Base-by-base conservation (phyloP, 768 basidiomycete species). In the Lactarius quietus region DNA sequence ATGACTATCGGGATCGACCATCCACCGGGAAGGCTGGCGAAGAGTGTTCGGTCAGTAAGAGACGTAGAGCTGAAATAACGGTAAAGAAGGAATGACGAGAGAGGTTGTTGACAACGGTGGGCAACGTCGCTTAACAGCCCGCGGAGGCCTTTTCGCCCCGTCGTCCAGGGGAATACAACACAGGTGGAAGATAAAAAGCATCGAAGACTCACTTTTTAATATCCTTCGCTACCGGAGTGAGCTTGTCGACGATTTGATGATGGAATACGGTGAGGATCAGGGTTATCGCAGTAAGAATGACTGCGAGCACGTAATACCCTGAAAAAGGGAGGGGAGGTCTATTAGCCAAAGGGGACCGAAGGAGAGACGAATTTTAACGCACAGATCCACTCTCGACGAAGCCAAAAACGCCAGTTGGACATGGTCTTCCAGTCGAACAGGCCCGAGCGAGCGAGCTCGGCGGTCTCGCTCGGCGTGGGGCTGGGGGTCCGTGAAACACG, bases 1-100 rank as follows among this genome's bases (percentile, higher is more conserved):
- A 94, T 79, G 51, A 75, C 91, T 60, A 95, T 90, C 1, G 93
- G 92, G 33, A 94, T 89, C 5, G 86, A 72, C 86, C 86, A 93
- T 36, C 90, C 92, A 61, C 76, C 79, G 31, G 76, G 73, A 15
- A 87, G 64, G 3, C 86, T 88, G 57, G 54, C 6, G 41, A 43
- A 69, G 48, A 51, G 6, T 10, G n/a, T n/a, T n/a, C n/a, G 26
- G 4, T 51, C 26, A 15, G 64, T 1, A 57, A 29, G 54, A 58
- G 61, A 0, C 41, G 36, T 35, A 12, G 54, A 60, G 29, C 54
- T 6, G n/a, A 39, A 55, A 14, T 1, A n/a, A 28, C 23, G 51
- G 43, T 2, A 28, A n/a, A 18, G 58, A 17, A 45, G n/a, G 23
- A 41, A 51, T 15, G 28, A 38, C 3, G 36, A 38, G 9, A 51